Conservation (phyloP, 1,284 basidiomycete genomes). For the Marasmius sp. region DNA sequence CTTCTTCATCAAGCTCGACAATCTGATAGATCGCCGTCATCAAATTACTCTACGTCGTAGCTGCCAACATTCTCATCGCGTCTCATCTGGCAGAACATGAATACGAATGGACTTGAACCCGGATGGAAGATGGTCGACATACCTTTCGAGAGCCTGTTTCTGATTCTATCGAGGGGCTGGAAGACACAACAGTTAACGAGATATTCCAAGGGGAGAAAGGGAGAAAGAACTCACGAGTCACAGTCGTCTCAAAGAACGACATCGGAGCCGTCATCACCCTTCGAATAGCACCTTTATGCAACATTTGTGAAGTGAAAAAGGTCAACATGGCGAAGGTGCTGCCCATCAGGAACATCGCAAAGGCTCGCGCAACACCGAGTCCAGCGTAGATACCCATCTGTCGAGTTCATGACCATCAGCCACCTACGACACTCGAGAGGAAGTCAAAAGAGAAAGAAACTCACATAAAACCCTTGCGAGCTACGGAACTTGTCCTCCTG, state of each 20-base stretch:
- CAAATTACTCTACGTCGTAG: conserved; percentile 56
- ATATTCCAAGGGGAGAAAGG: background rate
- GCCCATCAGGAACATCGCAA: conserved; percentile 57
- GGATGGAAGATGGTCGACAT: too few relatives aligned
- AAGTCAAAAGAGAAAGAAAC: conserved; percentile 19
- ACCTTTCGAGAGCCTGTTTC: conserved; percentile 76
- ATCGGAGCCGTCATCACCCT: conserved; percentile 77
- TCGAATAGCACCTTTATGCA: conserved; percentile 49
- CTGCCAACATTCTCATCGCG: conserved; percentile 73
- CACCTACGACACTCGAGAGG: conserved; percentile 6
- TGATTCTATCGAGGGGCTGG: conserved; percentile 86
- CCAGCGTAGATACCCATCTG: conserved; percentile 71
- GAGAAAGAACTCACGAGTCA: conserved; percentile 30
- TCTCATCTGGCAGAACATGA: conserved; percentile 50
- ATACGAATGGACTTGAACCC: too few relatives aligned
- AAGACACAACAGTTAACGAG: background rate
- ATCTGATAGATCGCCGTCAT: conserved; percentile 51
- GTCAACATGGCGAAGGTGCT: conserved; percentile 53
- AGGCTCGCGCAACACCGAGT: conserved; percentile 49
- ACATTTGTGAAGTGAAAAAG: conserved; percentile 56
- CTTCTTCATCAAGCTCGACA: conserved; percentile 66
- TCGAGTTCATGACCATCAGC: background rate
- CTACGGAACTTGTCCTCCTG: conserved; percentile 56
- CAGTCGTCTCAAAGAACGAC: conserved; percentile 88
- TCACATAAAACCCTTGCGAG: conserved; percentile 60